These are phyloP conservation scores for Hamamelis virginiana DNA, from an alignment of 164 flowering plant species.

Conservation along the genomic window DNA sequence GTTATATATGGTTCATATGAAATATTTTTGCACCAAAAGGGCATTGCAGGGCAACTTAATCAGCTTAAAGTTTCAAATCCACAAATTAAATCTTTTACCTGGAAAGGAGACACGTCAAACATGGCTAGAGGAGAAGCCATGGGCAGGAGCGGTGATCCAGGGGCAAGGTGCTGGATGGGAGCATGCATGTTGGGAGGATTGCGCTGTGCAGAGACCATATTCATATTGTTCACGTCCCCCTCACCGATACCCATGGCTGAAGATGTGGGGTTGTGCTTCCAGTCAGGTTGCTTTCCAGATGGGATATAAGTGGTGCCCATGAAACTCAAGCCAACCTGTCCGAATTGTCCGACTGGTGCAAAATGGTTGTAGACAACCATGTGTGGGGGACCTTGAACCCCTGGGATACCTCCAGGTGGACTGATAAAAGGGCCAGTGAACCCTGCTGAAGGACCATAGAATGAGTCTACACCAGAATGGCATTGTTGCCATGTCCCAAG, in stretches of 20 bases:
- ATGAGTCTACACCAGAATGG: slow-evolving; percentile 84
- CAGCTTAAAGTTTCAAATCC: not conserved
- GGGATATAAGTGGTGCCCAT: slow-evolving; percentile 95
- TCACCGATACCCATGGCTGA: slow-evolving; percentile 55
- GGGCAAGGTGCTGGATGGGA: slow-evolving; percentile 80
- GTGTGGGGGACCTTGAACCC: slow-evolving; percentile 88
- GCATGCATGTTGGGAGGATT: slow-evolving; percentile 53
- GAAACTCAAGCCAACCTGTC: slow-evolving; percentile 92
- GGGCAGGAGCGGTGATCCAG: slow-evolving; percentile 81
- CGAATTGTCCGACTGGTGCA: slow-evolving; percentile 95
- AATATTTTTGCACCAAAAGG: too few species aligned
- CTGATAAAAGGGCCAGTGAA: slow-evolving; percentile 83
- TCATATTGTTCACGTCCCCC: slow-evolving; percentile 55
- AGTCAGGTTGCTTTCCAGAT: slow-evolving; percentile 91
- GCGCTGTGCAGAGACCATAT: slow-evolving; percentile 56
- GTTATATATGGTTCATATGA: too few species aligned
- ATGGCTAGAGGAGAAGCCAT: slow-evolving; percentile 81
- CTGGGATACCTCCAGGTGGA: slow-evolving; percentile 81
- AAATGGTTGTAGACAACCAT: slow-evolving; percentile 98
- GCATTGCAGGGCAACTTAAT: too few species aligned
- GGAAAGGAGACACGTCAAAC: slow-evolving; percentile 91
- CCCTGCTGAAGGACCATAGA: slow-evolving; percentile 84
- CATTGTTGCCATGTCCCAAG: slow-evolving; percentile 78
- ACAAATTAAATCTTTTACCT: slow-evolving; percentile 46
- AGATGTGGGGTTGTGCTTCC: slow-evolving; percentile 79